Conservation (phyloP, 176 grass and related monocot species). For the Raddia distichophylla region DNA sequence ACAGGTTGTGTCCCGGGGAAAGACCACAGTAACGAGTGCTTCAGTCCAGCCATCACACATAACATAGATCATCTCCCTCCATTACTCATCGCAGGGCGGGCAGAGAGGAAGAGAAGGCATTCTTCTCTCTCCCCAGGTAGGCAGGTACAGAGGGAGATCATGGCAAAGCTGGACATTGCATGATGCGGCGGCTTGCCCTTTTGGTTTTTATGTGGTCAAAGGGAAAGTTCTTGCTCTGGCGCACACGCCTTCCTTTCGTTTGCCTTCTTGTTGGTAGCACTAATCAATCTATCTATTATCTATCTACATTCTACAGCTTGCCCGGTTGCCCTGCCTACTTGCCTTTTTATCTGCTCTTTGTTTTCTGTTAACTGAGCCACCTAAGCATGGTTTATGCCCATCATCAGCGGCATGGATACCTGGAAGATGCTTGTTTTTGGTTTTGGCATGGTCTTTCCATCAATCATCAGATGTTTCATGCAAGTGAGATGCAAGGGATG, state of each 20-base stretch:
- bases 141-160: constrained; percentile 29
- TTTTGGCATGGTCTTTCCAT: background rate
- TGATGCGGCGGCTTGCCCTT: constrained; percentile 28
- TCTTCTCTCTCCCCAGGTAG: background rate
- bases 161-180: constrained; percentile 48
- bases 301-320: constrained; percentile 36
- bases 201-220: constrained; percentile 49
- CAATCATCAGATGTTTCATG: background rate
- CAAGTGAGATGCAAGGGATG: constrained; percentile 10
- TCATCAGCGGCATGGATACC: constrained; percentile 30
- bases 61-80: background rate
- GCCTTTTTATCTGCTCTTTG: constrained; percentile 36
- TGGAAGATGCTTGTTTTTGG: constrained; percentile 25
- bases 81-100: constrained; percentile 21
- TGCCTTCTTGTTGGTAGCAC: background rate
- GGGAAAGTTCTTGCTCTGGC: background rate
- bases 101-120: background rate
- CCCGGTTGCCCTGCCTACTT: background rate
- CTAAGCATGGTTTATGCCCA: constrained; percentile 36
- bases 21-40: background rate
- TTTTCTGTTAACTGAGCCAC: constrained; percentile 26
- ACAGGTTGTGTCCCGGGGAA: background rate
- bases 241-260: background rate
- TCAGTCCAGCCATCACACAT: background rate
- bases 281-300: background rate